Evolutionary conservation across 148 eudicot species (phyloP).

Genomic region (Oxyria digyna): DNA sequence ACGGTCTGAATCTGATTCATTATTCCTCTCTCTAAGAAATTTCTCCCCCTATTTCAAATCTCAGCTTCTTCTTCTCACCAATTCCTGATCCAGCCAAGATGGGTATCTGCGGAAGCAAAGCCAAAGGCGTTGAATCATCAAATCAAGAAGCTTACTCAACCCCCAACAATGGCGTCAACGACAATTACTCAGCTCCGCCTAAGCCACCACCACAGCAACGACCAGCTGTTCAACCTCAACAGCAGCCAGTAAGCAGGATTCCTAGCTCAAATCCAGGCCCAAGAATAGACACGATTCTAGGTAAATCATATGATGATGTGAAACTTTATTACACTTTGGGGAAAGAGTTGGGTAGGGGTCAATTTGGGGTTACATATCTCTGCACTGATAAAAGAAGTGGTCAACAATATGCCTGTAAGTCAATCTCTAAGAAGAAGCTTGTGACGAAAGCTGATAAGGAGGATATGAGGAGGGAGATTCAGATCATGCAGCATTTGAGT

Average conservation of each 20-base stretch:
- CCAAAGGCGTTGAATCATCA: not conserved
- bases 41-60: not conserved
- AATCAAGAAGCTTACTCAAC: not conserved
- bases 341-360: constrained; percentile 77
- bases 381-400: constrained; percentile 37
- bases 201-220: constrained; percentile 9
- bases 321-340: constrained; percentile 41
- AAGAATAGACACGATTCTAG: constrained; percentile 46
- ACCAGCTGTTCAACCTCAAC: constrained; percentile 14
- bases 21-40: not conserved
- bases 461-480: constrained; percentile 76
- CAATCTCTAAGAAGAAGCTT: constrained; percentile 67
- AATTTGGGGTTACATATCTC: constrained; percentile 60
- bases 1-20: not conserved
- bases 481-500: constrained; percentile 85
- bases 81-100: not conserved
- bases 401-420: constrained; percentile 56
- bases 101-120: constrained; percentile 9
- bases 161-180: not conserved
- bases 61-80: not conserved
- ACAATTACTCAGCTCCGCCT: not conserved
- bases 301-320: constrained; percentile 66
- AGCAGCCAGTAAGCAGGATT: constrained; percentile 12
- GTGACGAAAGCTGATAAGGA: constrained; percentile 57
- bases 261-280: constrained; percentile 24